Conservation (phyloP, 2,329 filamentous ascomycete species). For the Hirsutella rhossiliensis region DNA sequence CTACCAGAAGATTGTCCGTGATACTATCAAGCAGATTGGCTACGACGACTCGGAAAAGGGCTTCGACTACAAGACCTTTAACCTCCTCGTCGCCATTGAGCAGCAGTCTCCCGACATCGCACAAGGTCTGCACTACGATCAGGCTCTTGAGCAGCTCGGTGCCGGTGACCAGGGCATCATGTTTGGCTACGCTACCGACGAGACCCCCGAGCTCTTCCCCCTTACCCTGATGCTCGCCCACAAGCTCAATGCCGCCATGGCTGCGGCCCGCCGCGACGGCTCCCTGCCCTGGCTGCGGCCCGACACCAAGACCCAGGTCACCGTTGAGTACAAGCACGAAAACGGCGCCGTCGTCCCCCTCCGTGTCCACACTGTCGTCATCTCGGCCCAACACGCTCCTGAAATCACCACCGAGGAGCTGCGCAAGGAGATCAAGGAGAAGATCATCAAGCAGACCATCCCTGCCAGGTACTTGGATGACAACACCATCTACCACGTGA, state of each 20-base stretch:
- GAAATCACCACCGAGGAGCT: constrained; percentile 84
- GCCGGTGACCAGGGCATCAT: constrained; percentile 99
- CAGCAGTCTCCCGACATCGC: constrained; percentile 98
- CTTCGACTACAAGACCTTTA: constrained; percentile 99
- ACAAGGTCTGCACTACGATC: constrained; percentile 96
- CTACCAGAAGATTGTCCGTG: constrained; percentile 96
- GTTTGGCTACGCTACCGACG: constrained; percentile 99
- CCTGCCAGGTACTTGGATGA: constrained; percentile 86
- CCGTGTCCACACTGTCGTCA: constrained; percentile 91
- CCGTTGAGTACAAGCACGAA: constrained; percentile 96
- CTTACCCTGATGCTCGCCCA: constrained; percentile 89
- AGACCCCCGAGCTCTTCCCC: constrained; percentile 94
- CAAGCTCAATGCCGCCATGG: constrained; percentile 95
- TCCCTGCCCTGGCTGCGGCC: constrained; percentile 87
- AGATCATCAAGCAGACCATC: constrained; percentile 94
- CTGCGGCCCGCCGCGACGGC: constrained; percentile 75
- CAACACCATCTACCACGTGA: constrained; percentile 86
- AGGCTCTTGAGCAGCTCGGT: constrained; percentile 94
- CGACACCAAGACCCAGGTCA: constrained; percentile 99
- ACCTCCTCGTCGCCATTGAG: constrained; percentile 97
- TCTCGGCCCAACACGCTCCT: constrained; percentile 87
- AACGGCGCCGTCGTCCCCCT: constrained; percentile 83
- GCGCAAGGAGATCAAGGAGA: constrained; percentile 89
- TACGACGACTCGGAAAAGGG: constrained; percentile 96
- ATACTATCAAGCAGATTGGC: constrained; percentile 94